Conservation (phyloP, 345 rosid species). For the Populus tremula region DNA sequence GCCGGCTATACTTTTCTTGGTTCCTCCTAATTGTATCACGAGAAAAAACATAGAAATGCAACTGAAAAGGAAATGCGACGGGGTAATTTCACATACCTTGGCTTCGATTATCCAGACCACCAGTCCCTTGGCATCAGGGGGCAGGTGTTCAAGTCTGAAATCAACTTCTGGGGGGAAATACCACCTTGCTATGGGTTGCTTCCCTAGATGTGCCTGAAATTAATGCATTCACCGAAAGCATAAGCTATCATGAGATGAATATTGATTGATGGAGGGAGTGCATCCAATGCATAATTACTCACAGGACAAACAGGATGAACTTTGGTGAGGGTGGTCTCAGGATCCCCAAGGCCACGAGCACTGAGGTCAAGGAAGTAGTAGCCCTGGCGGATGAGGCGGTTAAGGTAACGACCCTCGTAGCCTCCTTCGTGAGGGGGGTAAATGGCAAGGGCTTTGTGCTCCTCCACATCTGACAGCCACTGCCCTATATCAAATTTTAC, state of each 20-base stretch:
- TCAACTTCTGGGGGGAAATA: constrained; percentile 93
- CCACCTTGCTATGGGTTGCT: constrained; percentile 97
- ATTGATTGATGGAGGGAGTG: not conserved
- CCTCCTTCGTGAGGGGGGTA: constrained; percentile 96
- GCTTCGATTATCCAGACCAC: constrained; percentile 90
- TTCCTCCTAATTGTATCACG: not conserved
- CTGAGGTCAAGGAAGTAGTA: constrained; percentile 88
- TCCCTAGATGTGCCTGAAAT: constrained; percentile 75
- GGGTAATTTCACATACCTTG: constrained; percentile 42
- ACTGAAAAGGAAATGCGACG: not conserved
- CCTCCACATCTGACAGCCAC: constrained; percentile 84
- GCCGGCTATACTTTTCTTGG: not conserved
- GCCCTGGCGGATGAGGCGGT: constrained; percentile 62
- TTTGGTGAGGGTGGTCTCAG: constrained; percentile 83
- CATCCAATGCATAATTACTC: constrained; percentile 3
- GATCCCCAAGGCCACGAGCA: constrained; percentile 96
- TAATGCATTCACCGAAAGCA: not conserved
- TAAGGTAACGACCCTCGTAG: constrained; percentile 83
- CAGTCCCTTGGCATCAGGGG: constrained; percentile 79
- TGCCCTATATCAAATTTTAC: constrained; percentile 59
- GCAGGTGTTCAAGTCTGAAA: constrained; percentile 66
- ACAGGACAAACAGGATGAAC: constrained; percentile 92
- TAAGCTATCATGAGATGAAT: not conserved
- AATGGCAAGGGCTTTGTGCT: constrained; percentile 80
- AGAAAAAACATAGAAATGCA: not conserved